Percentiles rank a stretch among this genome's conserved stretches.
Evolutionary conservation across 1,139 yeast species (phyloP).

Genomic region (Insectozyma bohioensis): DNA sequence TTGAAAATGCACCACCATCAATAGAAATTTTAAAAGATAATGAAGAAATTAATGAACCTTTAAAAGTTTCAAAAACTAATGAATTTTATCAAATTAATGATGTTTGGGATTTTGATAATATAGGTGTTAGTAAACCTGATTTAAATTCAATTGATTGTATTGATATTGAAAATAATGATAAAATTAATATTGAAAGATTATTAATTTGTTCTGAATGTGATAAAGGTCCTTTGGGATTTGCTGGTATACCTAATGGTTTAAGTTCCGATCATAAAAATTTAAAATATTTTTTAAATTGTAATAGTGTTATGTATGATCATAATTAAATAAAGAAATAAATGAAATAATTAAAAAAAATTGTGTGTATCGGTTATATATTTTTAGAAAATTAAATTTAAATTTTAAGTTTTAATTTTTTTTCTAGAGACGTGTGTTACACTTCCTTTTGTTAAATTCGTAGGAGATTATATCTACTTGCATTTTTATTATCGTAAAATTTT

Average conservation of each 20-base stretch:
- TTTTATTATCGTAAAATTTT: too few species aligned
- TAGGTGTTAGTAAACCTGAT: constrained; percentile 68
- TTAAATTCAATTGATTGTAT: too few species aligned
- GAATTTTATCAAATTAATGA: constrained; percentile 48
- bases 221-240: constrained; percentile 72
- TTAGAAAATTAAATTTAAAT: too few species aligned
- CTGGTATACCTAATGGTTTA: constrained; percentile 34
- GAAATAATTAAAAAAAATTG: too few species aligned
- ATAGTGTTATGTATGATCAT: constrained; percentile 41
- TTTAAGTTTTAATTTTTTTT: too few species aligned
- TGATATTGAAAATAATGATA: constrained; percentile 22
- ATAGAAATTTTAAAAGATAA: constrained; percentile 17
- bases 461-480: too few species aligned
- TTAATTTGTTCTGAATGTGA: constrained; percentile 75
- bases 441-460: too few species aligned
- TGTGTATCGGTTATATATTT: too few species aligned
- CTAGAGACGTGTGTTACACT: too few species aligned
- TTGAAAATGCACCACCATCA: constrained; percentile 35
- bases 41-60: constrained; percentile 1
- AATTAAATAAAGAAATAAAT: too few species aligned
- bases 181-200: constrained; percentile 45
- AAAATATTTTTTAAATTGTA: constrained; percentile 43
- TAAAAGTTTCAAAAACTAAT: constrained; percentile 5
- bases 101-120: constrained; percentile 76
- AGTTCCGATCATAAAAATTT: constrained; percentile 36